Evolutionary conservation across 495 filamentous ascomycete genomes (phyloP).

Genomic region (Durotheca rogersii): DNA sequence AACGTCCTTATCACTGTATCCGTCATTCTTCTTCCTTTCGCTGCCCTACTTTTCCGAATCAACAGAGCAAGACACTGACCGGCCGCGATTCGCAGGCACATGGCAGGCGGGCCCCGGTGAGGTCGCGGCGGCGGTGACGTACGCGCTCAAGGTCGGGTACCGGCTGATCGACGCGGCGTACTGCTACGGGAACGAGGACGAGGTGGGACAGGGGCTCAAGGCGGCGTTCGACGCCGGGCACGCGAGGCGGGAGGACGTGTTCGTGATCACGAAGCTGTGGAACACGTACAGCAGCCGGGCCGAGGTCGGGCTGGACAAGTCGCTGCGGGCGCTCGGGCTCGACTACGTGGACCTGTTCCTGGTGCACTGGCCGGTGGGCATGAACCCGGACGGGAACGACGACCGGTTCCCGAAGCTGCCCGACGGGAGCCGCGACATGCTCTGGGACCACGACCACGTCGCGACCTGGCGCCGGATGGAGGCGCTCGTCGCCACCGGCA

Average conservation of each 20-base stretch:
- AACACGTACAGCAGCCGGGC: slow-evolving; percentile 70
- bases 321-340: slow-evolving; percentile 67
- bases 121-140: slow-evolving; percentile 53
- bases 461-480: slow-evolving; percentile 83
- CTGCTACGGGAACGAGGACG: slow-evolving; percentile 61
- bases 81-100: slow-evolving; percentile 52
- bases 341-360: slow-evolving; percentile 84
- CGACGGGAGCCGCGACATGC: slow-evolving; percentile 69
- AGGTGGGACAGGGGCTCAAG: slow-evolving; percentile 55
- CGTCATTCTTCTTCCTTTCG: background rate
- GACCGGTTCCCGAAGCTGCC: slow-evolving; percentile 70
- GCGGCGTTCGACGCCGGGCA: slow-evolving; percentile 66
- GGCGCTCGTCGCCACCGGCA: slow-evolving; percentile 63
- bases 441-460: slow-evolving; percentile 62
- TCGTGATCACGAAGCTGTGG: slow-evolving; percentile 84
- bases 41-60: background rate
- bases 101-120: slow-evolving; percentile 72
- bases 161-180: slow-evolving; percentile 61
- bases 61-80: background rate
- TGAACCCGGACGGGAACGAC: slow-evolving; percentile 79
- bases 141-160: slow-evolving; percentile 64
- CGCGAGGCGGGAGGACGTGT: slow-evolving; percentile 74
- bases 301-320: slow-evolving; percentile 67
- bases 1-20: background rate
- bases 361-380: slow-evolving; percentile 78